phyloP scores from a whole-genome alignment of 1,284 basidiomycete species.

The Pyrrhoderma lamaoense region DNA sequence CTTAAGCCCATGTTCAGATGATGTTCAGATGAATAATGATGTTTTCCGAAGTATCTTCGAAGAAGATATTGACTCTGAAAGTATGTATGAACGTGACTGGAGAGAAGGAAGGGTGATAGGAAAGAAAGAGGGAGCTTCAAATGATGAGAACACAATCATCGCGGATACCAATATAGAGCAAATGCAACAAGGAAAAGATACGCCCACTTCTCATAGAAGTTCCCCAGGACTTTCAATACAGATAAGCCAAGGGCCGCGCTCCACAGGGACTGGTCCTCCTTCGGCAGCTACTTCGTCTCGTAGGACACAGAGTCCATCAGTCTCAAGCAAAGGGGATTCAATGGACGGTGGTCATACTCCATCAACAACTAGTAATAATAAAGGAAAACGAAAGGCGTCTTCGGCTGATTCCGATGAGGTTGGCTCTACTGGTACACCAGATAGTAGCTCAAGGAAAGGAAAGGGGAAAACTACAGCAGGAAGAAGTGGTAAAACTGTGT shows the following conservation, averaged over 20 bases:
- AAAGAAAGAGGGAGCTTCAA: not conserved
- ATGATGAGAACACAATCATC: not conserved
- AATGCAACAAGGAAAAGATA: not conserved
- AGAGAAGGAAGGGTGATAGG: conserved; percentile 35
- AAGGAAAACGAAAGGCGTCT: conserved; percentile 14
- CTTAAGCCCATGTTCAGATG: conserved; percentile 26
- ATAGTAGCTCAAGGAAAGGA: conserved; percentile 8
- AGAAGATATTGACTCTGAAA: conserved; percentile 55
- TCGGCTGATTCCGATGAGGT: conserved; percentile 9
- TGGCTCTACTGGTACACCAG: not conserved
- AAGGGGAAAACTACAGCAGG: conserved; percentile 3
- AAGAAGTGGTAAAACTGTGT: conserved; percentile 1
- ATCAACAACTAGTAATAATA: not conserved
- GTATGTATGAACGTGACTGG: conserved; percentile 66
- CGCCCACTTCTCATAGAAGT: conserved; percentile 9
- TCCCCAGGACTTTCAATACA: conserved; percentile 14
- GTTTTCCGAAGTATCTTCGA: conserved; percentile 50
- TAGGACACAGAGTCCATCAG: conserved; percentile 14
- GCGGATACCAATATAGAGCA: not conserved
- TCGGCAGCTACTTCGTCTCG: conserved; percentile 14
- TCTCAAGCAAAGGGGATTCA: conserved; percentile 7
- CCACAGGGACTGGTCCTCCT: conserved; percentile 9
- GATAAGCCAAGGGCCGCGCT: conserved; percentile 6
- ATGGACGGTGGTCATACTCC: conserved; percentile 9
- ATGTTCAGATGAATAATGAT: conserved; percentile 25